phyloP scores from a whole-genome alignment of 768 basidiomycete species.

The Mrakia frigida region DNA sequence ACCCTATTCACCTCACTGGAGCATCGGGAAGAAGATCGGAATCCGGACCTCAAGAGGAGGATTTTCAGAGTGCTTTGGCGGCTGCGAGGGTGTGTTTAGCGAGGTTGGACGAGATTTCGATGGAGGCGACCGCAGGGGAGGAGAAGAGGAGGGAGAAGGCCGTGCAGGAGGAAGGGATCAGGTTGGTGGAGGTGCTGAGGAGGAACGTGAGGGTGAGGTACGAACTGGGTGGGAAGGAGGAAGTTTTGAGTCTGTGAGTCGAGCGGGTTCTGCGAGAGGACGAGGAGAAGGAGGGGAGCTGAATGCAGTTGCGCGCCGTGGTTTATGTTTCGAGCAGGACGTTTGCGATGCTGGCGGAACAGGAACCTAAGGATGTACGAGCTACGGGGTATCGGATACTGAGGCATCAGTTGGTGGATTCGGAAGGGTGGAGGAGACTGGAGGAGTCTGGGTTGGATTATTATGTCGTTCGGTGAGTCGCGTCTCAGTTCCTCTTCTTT shows the following conservation, averaged over 20 bases:
- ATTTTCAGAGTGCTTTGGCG: slow-evolving; percentile 20
- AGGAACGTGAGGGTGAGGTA: slow-evolving; percentile 69
- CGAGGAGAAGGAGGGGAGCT: too few relatives aligned
- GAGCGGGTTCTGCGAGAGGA: too few relatives aligned
- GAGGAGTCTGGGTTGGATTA: slow-evolving; percentile 53
- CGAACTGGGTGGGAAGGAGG: slow-evolving; percentile 58
- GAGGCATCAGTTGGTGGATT: slow-evolving; percentile 17
- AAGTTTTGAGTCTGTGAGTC: slow-evolving; percentile 70
- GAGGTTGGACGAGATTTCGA: not conserved
- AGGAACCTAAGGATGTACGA: slow-evolving; percentile 57
- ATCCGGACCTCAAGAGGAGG: slow-evolving; percentile 6
- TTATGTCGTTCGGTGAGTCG: slow-evolving; percentile 73
- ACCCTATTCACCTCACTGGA: not conserved
- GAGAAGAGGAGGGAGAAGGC: slow-evolving; percentile 9
- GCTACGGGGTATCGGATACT: slow-evolving; percentile 72
- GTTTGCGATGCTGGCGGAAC: slow-evolving; percentile 18
- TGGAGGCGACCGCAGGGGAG: not conserved
- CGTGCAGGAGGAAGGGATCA: slow-evolving; percentile 33
- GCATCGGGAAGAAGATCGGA: not conserved
- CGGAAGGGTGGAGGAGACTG: slow-evolving; percentile 19
- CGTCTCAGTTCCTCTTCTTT: not conserved
- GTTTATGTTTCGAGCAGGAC: not conserved
- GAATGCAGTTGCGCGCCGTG: too few relatives aligned
- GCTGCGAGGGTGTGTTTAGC: slow-evolving; percentile 5
- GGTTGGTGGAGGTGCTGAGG: slow-evolving; percentile 45